Evolutionary conservation across 257 asterid species (phyloP).

Genomic region (Solanum microdontum): DNA sequence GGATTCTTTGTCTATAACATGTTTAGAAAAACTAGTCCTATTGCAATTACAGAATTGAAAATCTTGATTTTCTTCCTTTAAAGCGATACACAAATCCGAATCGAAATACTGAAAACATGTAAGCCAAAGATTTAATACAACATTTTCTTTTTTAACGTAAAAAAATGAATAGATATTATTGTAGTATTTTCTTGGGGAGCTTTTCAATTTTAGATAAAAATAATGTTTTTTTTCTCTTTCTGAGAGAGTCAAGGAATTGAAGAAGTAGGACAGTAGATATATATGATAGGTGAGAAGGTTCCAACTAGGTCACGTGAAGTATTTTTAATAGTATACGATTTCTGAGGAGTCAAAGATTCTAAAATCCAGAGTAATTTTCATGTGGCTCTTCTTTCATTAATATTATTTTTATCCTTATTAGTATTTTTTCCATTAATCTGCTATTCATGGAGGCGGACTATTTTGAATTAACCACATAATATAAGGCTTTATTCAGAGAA

Average conservation of each 20-base stretch:
- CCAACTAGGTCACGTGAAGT: background rate
- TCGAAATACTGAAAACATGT: background rate
- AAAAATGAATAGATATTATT: background rate
- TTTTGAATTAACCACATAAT: too few species aligned
- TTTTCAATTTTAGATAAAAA: background rate
- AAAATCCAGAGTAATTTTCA: background rate
- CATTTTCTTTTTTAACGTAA: background rate
- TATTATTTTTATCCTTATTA: background rate
- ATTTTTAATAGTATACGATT: background rate
- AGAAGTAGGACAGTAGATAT: background rate
- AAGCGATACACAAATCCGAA: background rate
- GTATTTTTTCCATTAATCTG: too few species aligned
- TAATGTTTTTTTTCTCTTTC: background rate
- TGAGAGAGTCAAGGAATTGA: background rate
- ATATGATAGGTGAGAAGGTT: background rate
- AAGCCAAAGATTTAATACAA: background rate
- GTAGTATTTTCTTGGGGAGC: background rate
- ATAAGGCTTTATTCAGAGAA: background rate
- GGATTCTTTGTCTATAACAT: too few species aligned
- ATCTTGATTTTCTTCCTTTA: background rate
- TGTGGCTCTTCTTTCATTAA: background rate
- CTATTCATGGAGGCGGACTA: fast-evolving
- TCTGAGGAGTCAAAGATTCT: background rate
- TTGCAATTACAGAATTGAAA: background rate
- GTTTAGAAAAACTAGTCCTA: background rate